A percentile compares a stretch with the other conserved stretches of the same genome.
phyloP scores from a whole-genome alignment of 2,329 filamentous ascomycete species.

The Cryphonectria nitschkei region DNA sequence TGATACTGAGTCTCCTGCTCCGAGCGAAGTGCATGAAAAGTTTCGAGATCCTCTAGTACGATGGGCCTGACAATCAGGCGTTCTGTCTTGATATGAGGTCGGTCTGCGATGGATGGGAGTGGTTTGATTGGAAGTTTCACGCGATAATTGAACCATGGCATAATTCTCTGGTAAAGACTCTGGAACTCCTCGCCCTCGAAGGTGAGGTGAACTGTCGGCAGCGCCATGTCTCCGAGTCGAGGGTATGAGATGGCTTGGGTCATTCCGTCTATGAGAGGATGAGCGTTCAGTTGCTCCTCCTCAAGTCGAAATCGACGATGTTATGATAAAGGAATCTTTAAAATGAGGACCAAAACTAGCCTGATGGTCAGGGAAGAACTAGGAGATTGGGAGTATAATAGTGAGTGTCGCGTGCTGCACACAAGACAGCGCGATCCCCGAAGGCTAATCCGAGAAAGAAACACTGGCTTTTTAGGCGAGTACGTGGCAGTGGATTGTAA shows the following conservation, averaged over 20 bases:
- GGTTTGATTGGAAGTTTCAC: slow-evolving; percentile 10
- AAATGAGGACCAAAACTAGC: neutral
- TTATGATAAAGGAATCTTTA: neutral
- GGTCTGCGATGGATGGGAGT: slow-evolving; percentile 2
- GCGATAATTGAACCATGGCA: slow-evolving; percentile 18
- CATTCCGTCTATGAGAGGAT: neutral
- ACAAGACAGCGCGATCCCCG: neutral
- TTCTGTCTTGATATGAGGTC: slow-evolving; percentile 8
- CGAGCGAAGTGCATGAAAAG: slow-evolving; percentile 4
- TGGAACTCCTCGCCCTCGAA: neutral
- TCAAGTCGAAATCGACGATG: neutral
- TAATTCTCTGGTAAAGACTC: slow-evolving; percentile 4
- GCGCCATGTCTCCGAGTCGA: neutral
- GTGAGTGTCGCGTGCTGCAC: neutral
- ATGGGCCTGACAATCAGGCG: slow-evolving; percentile 13
- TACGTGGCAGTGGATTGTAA: slow-evolving; percentile 2
- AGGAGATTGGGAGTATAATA: neutral
- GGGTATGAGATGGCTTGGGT: neutral
- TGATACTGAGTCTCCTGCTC: slow-evolving; percentile 1
- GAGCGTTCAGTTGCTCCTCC: neutral
- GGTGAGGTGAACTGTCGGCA: neutral
- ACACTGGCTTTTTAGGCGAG: neutral
- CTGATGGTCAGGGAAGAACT: neutral
- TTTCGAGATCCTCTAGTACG: slow-evolving; percentile 6
- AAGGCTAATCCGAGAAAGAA: neutral